Conservation (phyloP, 306 rosid genomes). For the Pterocarpus macrocarpus region DNA sequence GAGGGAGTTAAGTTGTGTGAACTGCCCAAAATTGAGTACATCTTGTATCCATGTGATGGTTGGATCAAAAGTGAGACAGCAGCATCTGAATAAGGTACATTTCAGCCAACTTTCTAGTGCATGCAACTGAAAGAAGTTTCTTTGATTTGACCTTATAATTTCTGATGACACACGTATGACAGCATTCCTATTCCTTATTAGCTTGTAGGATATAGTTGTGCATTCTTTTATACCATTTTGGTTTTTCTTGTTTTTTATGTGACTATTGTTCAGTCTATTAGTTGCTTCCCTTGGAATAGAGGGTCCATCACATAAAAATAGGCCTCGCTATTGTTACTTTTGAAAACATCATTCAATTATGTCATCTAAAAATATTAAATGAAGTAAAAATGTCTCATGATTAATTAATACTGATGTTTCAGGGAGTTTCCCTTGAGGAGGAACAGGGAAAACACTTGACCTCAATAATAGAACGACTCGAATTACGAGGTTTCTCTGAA, state of each 20-base stretch:
- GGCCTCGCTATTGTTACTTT: background rate
- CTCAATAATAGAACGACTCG: conserved; percentile 1
- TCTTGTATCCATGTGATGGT: background rate
- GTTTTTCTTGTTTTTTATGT: background rate
- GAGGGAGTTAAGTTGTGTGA: background rate
- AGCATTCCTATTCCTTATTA: background rate
- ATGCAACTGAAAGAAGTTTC: background rate
- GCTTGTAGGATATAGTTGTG: background rate
- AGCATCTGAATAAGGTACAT: conserved; percentile 2
- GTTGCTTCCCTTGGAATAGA: background rate
- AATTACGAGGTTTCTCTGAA: conserved; percentile 6
- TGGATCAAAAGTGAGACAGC: background rate
- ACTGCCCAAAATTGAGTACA: conserved; percentile 12
- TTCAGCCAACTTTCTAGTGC: background rate
- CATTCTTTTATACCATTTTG: background rate
- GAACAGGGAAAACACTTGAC: conserved; percentile 1
- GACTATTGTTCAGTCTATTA: background rate
- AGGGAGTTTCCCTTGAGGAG: background rate
- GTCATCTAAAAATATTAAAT: background rate
- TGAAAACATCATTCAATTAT: background rate
- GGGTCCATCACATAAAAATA: background rate
- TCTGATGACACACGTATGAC: background rate
- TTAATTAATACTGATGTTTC: background rate
- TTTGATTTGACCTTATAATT: background rate
- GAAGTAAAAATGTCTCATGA: background rate